These are phyloP conservation scores for Cryphonectria naterciae DNA, from an alignment of 2,329 filamentous ascomycete species.

Conservation along the genomic window DNA sequence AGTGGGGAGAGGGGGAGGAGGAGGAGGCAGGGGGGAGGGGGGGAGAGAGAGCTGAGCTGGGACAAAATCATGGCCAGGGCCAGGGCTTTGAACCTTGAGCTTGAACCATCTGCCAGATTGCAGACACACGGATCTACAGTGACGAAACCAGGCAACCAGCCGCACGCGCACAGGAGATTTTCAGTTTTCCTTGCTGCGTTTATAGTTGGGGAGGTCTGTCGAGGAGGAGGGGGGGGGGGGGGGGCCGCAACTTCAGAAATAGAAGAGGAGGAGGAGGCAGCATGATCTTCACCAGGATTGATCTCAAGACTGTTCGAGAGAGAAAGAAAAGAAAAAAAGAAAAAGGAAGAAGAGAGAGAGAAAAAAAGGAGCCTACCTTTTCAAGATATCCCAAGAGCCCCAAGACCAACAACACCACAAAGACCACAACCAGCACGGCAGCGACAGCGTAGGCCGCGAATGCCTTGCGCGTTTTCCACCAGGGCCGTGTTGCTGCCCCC, in stretches of 20 bases:
- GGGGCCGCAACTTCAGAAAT: constrained; percentile 3
- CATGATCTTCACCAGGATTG: no score
- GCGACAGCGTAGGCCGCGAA: constrained; percentile 14
- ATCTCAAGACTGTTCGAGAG: background rate
- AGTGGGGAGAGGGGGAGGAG: background rate
- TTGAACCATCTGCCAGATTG: background rate
- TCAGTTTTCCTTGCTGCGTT: constrained; percentile 23
- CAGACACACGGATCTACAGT: background rate
- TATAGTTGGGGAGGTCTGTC: constrained; percentile 10
- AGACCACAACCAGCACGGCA: constrained; percentile 20
- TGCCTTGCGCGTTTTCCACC: constrained; percentile 27
- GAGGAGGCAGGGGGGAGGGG: no score
- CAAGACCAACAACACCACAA: constrained; percentile 28
- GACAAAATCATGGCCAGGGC: background rate
- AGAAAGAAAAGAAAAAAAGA: constrained; percentile 16
- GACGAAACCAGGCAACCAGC: background rate
- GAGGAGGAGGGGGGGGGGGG: background rate
- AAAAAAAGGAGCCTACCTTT: constrained; percentile 27
- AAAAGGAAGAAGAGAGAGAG: constrained; percentile 14
- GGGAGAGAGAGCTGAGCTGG: background rate
- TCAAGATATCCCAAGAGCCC: constrained; percentile 28
- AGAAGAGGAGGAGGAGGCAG: background rate
- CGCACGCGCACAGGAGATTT: background rate
- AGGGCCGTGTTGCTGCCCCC: constrained; percentile 14
- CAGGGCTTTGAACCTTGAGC: background rate